Conservation (phyloP, 2,329 filamentous ascomycete species). For the Hortaea werneckii region DNA sequence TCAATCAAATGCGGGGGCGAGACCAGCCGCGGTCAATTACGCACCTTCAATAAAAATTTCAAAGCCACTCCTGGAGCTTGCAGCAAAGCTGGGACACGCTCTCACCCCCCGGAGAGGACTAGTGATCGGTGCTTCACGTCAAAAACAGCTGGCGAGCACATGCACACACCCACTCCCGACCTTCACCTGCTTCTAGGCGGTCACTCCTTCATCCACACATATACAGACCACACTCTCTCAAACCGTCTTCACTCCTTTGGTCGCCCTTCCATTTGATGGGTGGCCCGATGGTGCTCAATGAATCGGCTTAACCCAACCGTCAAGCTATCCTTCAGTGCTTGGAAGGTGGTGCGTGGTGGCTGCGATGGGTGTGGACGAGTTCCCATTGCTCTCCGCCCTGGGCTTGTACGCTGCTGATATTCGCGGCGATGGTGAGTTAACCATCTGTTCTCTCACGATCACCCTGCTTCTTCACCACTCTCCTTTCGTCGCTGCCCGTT, state of each 20-base stretch:
- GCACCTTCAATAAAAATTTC: too few relatives aligned
- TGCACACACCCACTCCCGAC: not conserved
- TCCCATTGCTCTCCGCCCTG: conserved; percentile 45
- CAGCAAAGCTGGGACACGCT: too few relatives aligned
- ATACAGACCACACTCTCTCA: not conserved
- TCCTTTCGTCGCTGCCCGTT: not conserved
- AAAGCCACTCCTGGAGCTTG: too few relatives aligned
- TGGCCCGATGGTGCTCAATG: not conserved
- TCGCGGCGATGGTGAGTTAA: conserved; percentile 51
- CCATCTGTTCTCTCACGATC: conserved; percentile 1
- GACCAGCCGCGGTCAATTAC: too few relatives aligned
- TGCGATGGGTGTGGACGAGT: conserved; percentile 34
- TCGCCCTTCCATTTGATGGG: not conserved
- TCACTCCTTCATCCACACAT: not conserved
- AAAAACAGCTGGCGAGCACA: not conserved
- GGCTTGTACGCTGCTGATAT: conserved; percentile 51
- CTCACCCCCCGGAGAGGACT: too few relatives aligned
- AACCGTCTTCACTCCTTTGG: not conserved
- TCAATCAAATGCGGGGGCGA: too few relatives aligned
- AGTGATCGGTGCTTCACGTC: not conserved
- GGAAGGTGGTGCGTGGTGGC: conserved; percentile 2
- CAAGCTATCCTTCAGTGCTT: conserved; percentile 1
- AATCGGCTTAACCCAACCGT: conserved; percentile 1
- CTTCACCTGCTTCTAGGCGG: not conserved
- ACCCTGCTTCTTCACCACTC: not conserved